Conservation (phyloP, 768 basidiomycete species). For the Lentinula sp. region DNA sequence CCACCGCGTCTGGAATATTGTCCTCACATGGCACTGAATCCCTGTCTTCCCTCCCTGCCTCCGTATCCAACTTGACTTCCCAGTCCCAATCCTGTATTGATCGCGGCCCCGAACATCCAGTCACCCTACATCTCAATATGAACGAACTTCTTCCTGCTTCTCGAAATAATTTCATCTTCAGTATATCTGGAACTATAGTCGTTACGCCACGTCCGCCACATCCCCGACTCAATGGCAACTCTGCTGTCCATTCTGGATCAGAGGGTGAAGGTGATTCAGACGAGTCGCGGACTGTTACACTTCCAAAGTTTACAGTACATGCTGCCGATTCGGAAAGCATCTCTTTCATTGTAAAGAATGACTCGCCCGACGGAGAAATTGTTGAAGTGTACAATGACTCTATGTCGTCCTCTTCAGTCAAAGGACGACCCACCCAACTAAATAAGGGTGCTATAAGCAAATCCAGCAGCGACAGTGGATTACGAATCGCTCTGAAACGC, state of each 20-base stretch:
- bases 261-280: conserved; percentile 18
- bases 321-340: conserved; percentile 60
- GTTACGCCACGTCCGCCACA: conserved; percentile 39
- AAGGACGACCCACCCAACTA: conserved; percentile 34
- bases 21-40: conserved; percentile 33
- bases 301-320: conserved; percentile 67
- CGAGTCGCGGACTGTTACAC: conserved; percentile 39
- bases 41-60: conserved; percentile 39
- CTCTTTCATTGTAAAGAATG: conserved; percentile 55
- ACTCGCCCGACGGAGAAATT: conserved; percentile 37
- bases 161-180: conserved; percentile 62
- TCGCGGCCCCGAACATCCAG: conserved; percentile 49
- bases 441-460: conserved; percentile 52
- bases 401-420: conserved; percentile 22
- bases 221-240: conserved; percentile 13
- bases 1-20: conserved; percentile 11
- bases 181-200: conserved; percentile 59
- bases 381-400: conserved; percentile 61
- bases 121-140: conserved; percentile 77
- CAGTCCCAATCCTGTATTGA: conserved; percentile 15
- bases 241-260: not conserved
- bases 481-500: conserved; percentile 49
- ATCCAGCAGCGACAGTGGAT: not conserved
- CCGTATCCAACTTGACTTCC: conserved; percentile 32
- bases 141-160: conserved; percentile 64